These are phyloP conservation scores for Arthrobotrys megalospora DNA, from an alignment of 2,329 filamentous ascomycete species.

Conservation along the genomic window DNA sequence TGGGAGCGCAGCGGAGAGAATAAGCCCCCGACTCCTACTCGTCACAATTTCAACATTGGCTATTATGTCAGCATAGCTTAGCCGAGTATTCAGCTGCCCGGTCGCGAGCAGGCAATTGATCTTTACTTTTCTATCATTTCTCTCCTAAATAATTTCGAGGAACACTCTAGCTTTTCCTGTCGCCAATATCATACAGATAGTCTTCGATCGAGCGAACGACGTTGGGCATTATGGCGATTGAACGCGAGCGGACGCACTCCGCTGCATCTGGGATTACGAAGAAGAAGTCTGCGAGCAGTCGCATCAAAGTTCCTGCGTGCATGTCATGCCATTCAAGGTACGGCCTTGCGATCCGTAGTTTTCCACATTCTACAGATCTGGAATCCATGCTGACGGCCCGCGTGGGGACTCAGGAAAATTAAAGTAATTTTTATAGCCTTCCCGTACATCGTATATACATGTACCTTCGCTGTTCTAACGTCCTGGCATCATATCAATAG, in stretches of 20 bases:
- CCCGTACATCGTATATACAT: neutral
- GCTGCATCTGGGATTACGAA: constrained; percentile 41
- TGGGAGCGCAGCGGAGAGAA: constrained; percentile 45
- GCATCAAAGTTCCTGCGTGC: constrained; percentile 60
- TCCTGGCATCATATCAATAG: constrained; percentile 17
- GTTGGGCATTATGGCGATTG: constrained; percentile 49
- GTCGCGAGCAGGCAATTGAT: constrained; percentile 20
- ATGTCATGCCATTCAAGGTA: constrained; percentile 59
- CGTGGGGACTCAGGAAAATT: constrained; percentile 41
- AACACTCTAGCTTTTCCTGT: constrained; percentile 1
- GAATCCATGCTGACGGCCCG: constrained; percentile 13
- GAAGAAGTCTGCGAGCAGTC: constrained; percentile 43
- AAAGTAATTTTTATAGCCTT: constrained; percentile 40
- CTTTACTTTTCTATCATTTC: constrained; percentile 20
- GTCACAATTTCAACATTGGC: neutral
- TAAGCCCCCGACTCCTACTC: constrained; percentile 37
- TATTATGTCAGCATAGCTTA: constrained; percentile 58
- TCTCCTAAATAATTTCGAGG: neutral
- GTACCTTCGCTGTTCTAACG: constrained; percentile 23
- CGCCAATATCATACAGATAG: constrained; percentile 22
- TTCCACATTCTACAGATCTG: neutral
- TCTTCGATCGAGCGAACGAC: constrained; percentile 2
- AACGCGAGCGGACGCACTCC: constrained; percentile 41
- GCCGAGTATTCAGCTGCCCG: constrained; percentile 22
- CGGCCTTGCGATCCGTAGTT: neutral